Evolutionary conservation across 306 rosid genomes (phyloP).

Genomic region (Rubus idaeus): DNA sequence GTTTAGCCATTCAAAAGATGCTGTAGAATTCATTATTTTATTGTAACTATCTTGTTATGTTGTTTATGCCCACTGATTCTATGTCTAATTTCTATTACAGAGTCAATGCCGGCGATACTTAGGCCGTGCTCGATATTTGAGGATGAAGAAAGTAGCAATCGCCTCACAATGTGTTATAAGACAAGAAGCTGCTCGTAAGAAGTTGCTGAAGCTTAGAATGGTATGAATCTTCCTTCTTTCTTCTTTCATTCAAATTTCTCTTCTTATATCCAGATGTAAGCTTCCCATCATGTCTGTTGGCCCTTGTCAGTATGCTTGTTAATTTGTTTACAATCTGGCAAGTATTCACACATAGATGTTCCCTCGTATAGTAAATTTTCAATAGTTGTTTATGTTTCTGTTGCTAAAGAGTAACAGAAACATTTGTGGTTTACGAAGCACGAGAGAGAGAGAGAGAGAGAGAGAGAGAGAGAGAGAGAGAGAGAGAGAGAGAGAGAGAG

Average conservation of each 20-base stretch:
- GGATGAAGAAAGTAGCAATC: slow-evolving; percentile 56
- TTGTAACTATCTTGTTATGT: slow-evolving; percentile 2
- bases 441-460: too few species aligned
- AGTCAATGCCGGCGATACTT: slow-evolving; percentile 48
- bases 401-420: background rate
- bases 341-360: background rate
- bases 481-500: too few species aligned
- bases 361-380: background rate
- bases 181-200: slow-evolving; percentile 61
- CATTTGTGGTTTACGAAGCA: too few species aligned
- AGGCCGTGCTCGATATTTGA: slow-evolving; percentile 32
- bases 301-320: slow-evolving; percentile 1
- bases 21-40: background rate
- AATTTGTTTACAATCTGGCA: background rate
- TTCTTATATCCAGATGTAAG: background rate
- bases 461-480: too few species aligned
- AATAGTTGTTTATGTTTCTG: background rate
- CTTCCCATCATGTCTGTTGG: background rate
- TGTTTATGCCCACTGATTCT: slow-evolving; percentile 18
- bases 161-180: slow-evolving; percentile 66
- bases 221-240: slow-evolving; percentile 43
- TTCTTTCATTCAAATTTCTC: background rate
- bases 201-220: slow-evolving; percentile 67
- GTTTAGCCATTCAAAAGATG: background rate
- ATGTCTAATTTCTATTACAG: slow-evolving; percentile 38